These are phyloP conservation scores for Phaeosphaeria sp. DNA, from an alignment of 2,329 filamentous ascomycete genomes.

Conservation along the genomic window DNA sequence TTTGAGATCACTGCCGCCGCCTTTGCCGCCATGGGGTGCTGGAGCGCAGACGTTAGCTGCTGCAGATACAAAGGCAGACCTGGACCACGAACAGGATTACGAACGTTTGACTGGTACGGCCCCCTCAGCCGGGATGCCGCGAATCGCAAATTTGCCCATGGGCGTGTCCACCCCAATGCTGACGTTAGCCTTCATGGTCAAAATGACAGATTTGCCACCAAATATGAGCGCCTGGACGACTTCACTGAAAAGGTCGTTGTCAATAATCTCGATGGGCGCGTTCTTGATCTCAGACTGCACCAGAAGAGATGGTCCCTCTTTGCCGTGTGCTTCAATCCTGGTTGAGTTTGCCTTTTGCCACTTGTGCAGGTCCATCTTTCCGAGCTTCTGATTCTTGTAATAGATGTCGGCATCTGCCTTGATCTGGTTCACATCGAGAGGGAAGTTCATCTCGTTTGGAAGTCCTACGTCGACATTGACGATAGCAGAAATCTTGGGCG, in stretches of 20 bases:
- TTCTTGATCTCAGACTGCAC: constrained; percentile 80
- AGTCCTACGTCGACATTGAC: constrained; percentile 80
- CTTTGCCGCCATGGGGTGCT: constrained; percentile 41
- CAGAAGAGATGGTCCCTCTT: constrained; percentile 68
- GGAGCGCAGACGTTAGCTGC: constrained; percentile 41
- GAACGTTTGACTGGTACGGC: constrained; percentile 92
- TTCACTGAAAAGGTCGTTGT: constrained; percentile 78
- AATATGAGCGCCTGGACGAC: constrained; percentile 84
- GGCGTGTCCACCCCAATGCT: constrained; percentile 84
- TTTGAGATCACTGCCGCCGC: constrained; percentile 52
- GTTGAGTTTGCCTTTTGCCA: constrained; percentile 89
- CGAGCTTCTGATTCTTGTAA: constrained; percentile 79
- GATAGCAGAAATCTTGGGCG: constrained; percentile 82
- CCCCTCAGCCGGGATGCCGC: constrained; percentile 82
- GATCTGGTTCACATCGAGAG: constrained; percentile 77
- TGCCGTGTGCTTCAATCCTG: constrained; percentile 64
- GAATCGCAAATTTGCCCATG: constrained; percentile 80
- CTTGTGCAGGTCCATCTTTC: constrained; percentile 76
- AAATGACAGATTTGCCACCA: constrained; percentile 68
- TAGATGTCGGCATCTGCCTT: constrained; percentile 80
- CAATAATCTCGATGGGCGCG: constrained; percentile 81
- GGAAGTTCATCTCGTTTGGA: constrained; percentile 86
- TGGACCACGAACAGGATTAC: constrained; percentile 64
- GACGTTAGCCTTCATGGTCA: constrained; percentile 80
- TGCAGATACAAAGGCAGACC: constrained; percentile 17